Base-by-base conservation (phyloP, 352 stramenopile species). In the Phytophthora aleatoria region DNA sequence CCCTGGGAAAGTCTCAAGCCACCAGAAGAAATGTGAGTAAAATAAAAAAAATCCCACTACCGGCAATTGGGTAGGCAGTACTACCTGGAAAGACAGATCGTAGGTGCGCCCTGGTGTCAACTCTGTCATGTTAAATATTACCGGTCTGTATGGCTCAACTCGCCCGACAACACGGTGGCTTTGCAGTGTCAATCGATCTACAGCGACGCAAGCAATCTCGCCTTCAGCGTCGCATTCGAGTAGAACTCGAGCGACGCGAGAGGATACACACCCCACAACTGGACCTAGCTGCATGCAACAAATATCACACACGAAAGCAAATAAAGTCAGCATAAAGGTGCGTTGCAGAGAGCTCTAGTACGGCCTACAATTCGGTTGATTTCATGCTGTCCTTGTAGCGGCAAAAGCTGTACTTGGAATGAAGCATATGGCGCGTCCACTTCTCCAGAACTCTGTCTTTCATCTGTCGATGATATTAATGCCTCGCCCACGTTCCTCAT, bases 141-240 rank as follows among this genome's bases (percentile, higher is more conserved):
- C 50, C 10, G 79, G 79, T 6, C 41, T 27, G 15, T 60, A 30
- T 13, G 67, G 38, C 26, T 63, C 20, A 48, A 67, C 55, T 20
- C 47, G 38, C 20, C 66, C 36, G 9, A 50, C 13, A 3, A 56
- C 28, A 4, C 45, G 53, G 16, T 61, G 48, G 3, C 57, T 39
- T 53, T 74, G 36, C 9, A 61, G 43, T 50, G 52, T 74, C 13
- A 89, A 31, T 3, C 77, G 70, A 45, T 83, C 77, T 3, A 61
- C 73, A 58, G 75, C 53, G 0, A 81, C 49, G 24, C 79, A 87
- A 35, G 50, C 24, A 15, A 87, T 30, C 11, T 81, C 57, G 3
- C 54, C 57, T 36, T 83, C 77, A 38, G 50, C 54, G 31, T 81
- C 70, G 13, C 69, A 71, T 59, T 86, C 80, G 24, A 89, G 50